Conservation (phyloP, 768 basidiomycete genomes). For the Cystofilobasidium bisporidii region DNA sequence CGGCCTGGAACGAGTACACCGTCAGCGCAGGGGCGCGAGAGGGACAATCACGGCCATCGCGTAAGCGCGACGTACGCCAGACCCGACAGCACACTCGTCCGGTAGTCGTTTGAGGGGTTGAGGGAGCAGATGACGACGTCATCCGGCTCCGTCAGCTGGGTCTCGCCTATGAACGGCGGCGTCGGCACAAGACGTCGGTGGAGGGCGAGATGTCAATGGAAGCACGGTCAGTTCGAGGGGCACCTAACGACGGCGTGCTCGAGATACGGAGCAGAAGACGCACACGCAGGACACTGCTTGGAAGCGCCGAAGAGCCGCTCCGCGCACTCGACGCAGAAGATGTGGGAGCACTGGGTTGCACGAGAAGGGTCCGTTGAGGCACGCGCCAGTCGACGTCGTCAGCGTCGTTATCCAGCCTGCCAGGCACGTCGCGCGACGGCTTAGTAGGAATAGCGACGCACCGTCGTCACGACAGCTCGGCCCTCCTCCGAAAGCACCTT, state of each 20-base stretch:
- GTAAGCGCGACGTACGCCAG: not conserved
- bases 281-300: conserved; percentile 31
- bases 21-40: not conserved
- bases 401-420: not conserved
- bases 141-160: conserved; percentile 29
- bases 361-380: too few relatives aligned
- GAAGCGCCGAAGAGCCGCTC: conserved; percentile 31
- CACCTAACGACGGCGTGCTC: too few relatives aligned
- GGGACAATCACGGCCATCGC: not conserved
- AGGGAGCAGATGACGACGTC: conserved; percentile 22
- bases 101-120: conserved; percentile 32
- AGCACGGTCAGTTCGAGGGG: too few relatives aligned
- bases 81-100: conserved; percentile 16
- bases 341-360: conserved; percentile 9
- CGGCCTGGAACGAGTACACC: not conserved
- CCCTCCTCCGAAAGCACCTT: conserved; percentile 22
- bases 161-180: conserved; percentile 23
- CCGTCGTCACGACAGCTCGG: conserved; percentile 24
- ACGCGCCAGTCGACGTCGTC: not conserved
- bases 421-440: too few relatives aligned
- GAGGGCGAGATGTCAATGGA: too few relatives aligned
- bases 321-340: conserved; percentile 33
- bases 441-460: too few relatives aligned
- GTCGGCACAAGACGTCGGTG: conserved; percentile 7
- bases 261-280: not conserved